These are phyloP conservation scores for Ilex paraguariensis DNA, from an alignment of 305 asterid genomes.

Conservation along the genomic window DNA sequence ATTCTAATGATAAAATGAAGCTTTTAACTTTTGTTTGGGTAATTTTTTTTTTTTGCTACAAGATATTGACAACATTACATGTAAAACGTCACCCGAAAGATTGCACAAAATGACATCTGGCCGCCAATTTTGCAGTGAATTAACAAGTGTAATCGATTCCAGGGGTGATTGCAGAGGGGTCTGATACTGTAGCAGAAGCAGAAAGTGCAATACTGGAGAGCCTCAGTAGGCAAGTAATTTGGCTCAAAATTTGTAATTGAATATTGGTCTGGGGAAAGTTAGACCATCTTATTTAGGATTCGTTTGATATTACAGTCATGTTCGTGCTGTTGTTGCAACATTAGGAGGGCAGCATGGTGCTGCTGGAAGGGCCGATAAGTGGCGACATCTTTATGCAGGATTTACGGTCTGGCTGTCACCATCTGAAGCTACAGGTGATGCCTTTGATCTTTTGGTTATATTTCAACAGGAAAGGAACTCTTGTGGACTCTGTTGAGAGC, in stretches of 20 bases:
- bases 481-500: conserved; percentile 1
- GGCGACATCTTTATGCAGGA: conserved; percentile 86
- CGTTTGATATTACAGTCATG: conserved; percentile 56
- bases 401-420: conserved; percentile 84
- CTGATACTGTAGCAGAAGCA: conserved; percentile 61
- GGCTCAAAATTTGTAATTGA: conserved; percentile 3
- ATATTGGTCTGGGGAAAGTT: not conserved
- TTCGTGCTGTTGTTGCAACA: conserved; percentile 81
- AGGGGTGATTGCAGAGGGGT: conserved; percentile 65
- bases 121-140: conserved; percentile 8
- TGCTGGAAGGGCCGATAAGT: conserved; percentile 49
- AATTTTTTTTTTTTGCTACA: too few species aligned
- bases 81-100: too few species aligned
- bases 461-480: not conserved
- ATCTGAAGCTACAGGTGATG: conserved; percentile 72
- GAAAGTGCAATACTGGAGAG: conserved; percentile 66
- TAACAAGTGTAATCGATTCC: conserved; percentile 21
- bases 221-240: conserved; percentile 60
- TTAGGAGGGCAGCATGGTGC: conserved; percentile 75
- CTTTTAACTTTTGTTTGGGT: not conserved
- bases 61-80: too few species aligned
- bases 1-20: not conserved
- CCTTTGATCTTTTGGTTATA: conserved; percentile 4
- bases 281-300: conserved; percentile 6
- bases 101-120: not conserved